A percentile compares a stretch with the other conserved stretches of the same genome.
Conservation (phyloP, 352 stramenopile species). For the Pythium dissotocum region DNA sequence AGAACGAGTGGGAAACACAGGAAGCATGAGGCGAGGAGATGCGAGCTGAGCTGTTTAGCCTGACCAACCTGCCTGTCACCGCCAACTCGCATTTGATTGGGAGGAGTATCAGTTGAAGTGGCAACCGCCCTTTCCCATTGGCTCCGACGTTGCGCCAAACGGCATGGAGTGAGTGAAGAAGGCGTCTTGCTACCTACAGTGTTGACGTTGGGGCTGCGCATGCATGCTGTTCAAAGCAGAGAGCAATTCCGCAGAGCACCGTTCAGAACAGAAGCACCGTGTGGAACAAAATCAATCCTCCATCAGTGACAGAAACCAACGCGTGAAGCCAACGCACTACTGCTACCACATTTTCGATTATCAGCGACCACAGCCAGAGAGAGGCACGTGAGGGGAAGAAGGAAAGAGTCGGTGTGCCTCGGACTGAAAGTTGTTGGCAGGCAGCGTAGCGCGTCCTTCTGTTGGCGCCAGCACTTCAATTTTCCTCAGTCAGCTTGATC, state of each 20-base stretch:
- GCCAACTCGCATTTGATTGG: neutral
- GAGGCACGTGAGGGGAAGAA: neutral
- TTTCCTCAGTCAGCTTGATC: neutral
- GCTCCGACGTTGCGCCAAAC: neutral
- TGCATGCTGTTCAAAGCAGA: neutral
- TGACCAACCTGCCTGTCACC: neutral
- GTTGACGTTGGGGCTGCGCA: neutral
- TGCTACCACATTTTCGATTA: neutral
- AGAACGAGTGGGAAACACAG: neutral
- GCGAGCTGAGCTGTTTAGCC: neutral
- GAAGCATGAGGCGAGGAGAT: neutral
- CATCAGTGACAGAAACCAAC: slow-evolving; percentile 8
- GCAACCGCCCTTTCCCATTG: slow-evolving; percentile 5
- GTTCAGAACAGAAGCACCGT: neutral
- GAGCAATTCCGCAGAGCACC: neutral
- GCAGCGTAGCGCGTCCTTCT: neutral
- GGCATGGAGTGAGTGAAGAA: neutral
- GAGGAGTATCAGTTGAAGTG: slow-evolving; percentile 6
- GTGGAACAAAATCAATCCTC: neutral
- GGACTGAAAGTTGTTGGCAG: neutral
- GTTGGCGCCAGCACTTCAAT: neutral
- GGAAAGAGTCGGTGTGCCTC: neutral
- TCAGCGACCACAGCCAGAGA: neutral
- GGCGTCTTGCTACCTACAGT: neutral
- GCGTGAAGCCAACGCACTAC: neutral